Conservation (phyloP, 345 rosid genomes). For the Gossypium turneri region DNA sequence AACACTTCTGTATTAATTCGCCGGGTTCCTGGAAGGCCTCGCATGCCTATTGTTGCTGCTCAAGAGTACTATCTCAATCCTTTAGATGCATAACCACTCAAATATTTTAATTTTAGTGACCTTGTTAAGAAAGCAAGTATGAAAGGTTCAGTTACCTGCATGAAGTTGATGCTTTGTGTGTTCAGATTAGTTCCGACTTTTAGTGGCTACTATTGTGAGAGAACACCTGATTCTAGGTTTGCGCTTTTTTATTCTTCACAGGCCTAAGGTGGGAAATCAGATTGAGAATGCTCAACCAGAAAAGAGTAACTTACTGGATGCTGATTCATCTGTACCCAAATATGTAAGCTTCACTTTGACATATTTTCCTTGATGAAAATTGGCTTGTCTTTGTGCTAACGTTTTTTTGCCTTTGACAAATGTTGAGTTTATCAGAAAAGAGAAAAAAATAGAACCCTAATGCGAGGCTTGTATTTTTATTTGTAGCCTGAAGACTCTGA, state of each 20-base stretch:
- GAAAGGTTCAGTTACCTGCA: background rate
- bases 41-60: conserved; percentile 81
- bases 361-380: background rate
- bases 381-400: background rate
- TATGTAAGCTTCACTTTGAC: conserved; percentile 45
- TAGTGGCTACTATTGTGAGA: background rate
- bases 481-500: conserved; percentile 72
- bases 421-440: background rate
- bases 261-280: conserved; percentile 60
- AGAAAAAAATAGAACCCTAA: background rate
- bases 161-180: background rate
- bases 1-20: conserved; percentile 94
- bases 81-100: conserved; percentile 25
- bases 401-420: background rate
- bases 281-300: conserved; percentile 49
- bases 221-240: conserved; percentile 22
- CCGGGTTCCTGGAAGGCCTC: conserved; percentile 97
- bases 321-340: conserved; percentile 49
- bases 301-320: conserved; percentile 40
- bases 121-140: background rate
- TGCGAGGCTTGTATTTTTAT: conserved; percentile 8
- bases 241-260: conserved; percentile 35
- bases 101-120: conserved; percentile 19
- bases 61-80: conserved; percentile 77
- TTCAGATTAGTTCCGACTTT: background rate